phyloP scores from a whole-genome alignment of 257 asterid species.

The Pogostemon cablin region DNA sequence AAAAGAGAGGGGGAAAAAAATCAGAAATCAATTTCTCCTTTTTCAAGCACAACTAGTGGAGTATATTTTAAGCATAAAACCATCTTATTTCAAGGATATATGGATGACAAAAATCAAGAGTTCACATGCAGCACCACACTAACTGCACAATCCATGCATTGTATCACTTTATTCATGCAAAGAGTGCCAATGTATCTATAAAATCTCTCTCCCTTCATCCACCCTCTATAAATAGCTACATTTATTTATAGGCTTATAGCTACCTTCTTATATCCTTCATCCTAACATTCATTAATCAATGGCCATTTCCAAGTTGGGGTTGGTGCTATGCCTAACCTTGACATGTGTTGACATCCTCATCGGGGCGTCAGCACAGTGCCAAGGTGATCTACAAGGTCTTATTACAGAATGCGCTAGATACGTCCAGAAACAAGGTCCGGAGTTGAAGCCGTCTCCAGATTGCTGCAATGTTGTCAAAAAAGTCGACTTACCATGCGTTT shows the following conservation, averaged over 20 bases:
- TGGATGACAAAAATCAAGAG: slow-evolving; percentile 7
- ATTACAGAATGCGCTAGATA: slow-evolving; percentile 52
- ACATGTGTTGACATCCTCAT: slow-evolving; percentile 18
- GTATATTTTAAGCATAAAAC: background rate
- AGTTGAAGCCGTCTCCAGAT: slow-evolving; percentile 41
- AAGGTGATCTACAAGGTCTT: slow-evolving; percentile 59
- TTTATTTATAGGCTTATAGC: background rate
- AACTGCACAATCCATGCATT: background rate
- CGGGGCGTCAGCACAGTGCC: slow-evolving; percentile 55
- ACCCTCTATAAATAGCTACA: slow-evolving; percentile 9
- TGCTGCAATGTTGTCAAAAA: slow-evolving; percentile 52
- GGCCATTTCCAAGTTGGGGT: slow-evolving; percentile 28
- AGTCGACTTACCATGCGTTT: slow-evolving; percentile 56
- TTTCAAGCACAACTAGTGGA: background rate
- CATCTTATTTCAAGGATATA: background rate
- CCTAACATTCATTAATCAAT: slow-evolving; percentile 25
- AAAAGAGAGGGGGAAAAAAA: no score
- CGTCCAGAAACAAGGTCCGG: slow-evolving; percentile 55
- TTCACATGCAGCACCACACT: slow-evolving; percentile 40
- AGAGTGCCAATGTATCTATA: background rate
- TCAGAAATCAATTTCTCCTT: no score
- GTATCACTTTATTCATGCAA: background rate
- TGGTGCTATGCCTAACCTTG: slow-evolving; percentile 29
- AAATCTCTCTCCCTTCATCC: background rate
- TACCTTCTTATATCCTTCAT: background rate